Evolutionary conservation across 148 eudicot genomes (phyloP).

Genomic region (Rhododendron henanense): DNA sequence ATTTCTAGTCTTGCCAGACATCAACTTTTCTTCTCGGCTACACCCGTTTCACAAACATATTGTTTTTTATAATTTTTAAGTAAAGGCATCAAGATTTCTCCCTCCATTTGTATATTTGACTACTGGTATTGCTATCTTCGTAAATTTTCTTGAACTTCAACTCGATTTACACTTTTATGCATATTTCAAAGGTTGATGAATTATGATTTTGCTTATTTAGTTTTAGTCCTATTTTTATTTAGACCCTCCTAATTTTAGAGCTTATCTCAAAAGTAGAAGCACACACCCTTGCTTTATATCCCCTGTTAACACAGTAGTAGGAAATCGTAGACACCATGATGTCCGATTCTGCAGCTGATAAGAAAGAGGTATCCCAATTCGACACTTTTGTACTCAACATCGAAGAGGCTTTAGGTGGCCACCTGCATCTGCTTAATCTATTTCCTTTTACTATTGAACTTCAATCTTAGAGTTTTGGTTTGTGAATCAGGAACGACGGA

Average conservation of each 20-base stretch:
- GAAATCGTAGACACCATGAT: neutral
- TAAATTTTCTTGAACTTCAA: too few species aligned
- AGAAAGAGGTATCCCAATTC: neutral
- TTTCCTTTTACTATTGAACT: neutral
- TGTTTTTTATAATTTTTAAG: too few species aligned
- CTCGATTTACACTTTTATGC: too few species aligned
- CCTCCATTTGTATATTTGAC: too few species aligned
- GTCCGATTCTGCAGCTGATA: neutral
- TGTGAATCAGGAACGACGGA: constrained; percentile 34
- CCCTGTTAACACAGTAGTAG: neutral
- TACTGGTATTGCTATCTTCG: too few species aligned
- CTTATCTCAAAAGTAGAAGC: neutral
- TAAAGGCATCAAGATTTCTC: too few species aligned
- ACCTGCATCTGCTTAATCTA: neutral
- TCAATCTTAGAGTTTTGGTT: neutral
- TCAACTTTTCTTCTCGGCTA: too few species aligned
- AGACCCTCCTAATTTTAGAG: neutral
- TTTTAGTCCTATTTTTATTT: neutral
- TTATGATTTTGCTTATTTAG: too few species aligned
- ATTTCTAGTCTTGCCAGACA: neutral
- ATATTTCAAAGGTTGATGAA: too few species aligned
- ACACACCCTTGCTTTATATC: neutral
- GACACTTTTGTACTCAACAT: neutral
- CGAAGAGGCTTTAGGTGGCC: neutral
- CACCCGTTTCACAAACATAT: too few species aligned